These are phyloP conservation scores for Raffaelea deltoideospora DNA, from an alignment of 2,329 filamentous ascomycete species.

Conservation along the genomic window DNA sequence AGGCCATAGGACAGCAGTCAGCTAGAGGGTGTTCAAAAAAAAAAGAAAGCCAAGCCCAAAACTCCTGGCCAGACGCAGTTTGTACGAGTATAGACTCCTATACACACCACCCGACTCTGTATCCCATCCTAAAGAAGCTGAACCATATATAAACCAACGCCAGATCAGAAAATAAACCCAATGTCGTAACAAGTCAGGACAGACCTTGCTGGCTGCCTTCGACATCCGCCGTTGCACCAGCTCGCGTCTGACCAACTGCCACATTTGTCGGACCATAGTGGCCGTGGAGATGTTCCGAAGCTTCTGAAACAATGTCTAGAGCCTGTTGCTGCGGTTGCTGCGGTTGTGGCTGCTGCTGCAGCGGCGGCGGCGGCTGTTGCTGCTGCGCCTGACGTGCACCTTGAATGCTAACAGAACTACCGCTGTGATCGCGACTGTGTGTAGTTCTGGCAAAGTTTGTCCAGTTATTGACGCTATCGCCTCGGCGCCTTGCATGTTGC, in stretches of 20 bases:
- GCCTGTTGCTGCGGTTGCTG: slow-evolving; percentile 1
- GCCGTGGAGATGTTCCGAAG: slow-evolving; percentile 26
- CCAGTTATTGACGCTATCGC: slow-evolving; percentile 12
- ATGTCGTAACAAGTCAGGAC: too few relatives aligned
- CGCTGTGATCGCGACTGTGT: slow-evolving; percentile 9
- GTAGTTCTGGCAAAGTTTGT: neutral
- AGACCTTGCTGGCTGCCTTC: too few relatives aligned
- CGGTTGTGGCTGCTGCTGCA: neutral
- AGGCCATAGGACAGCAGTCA: too few relatives aligned
- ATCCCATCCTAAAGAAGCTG: too few relatives aligned
- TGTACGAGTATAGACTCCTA: too few relatives aligned
- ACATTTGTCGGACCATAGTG: slow-evolving; percentile 27
- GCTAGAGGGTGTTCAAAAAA: too few relatives aligned
- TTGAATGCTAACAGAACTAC: slow-evolving; percentile 8
- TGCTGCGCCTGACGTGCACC: neutral
- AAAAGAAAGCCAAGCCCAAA: too few relatives aligned
- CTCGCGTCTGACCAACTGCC: slow-evolving; percentile 26
- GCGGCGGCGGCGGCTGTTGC: neutral
- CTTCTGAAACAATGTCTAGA: slow-evolving; percentile 25
- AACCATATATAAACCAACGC: too few relatives aligned
- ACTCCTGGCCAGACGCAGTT: too few relatives aligned
- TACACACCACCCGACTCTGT: too few relatives aligned
- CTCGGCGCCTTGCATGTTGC: slow-evolving; percentile 7
- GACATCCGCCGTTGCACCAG: slow-evolving; percentile 6
- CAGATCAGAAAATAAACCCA: too few relatives aligned